A percentile compares a stretch with the other conserved stretches of the same genome.
phyloP scores from a whole-genome alignment of 2,329 filamentous ascomycete genomes.

The Fusarium floridanum region DNA sequence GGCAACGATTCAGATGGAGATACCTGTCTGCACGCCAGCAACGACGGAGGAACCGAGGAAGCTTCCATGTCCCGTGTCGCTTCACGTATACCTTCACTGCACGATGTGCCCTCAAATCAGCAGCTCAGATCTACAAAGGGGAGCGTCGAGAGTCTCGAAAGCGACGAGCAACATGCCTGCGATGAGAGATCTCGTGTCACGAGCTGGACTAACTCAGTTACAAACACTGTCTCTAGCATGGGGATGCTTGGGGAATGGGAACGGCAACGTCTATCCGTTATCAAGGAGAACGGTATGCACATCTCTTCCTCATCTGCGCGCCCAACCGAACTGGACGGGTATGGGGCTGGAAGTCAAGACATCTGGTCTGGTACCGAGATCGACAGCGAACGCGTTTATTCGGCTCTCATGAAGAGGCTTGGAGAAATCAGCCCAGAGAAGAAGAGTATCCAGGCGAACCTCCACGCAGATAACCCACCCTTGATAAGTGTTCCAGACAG shows the following conservation, averaged over 20 bases:
- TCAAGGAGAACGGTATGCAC: constrained; percentile 66
- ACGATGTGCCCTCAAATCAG: constrained; percentile 60
- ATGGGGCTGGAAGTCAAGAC: constrained; percentile 41
- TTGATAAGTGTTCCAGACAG: constrained; percentile 2
- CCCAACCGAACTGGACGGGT: constrained; percentile 27
- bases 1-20: constrained; percentile 46
- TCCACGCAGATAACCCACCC: neutral
- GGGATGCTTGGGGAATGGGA: constrained; percentile 59
- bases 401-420: constrained; percentile 71
- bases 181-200: constrained; percentile 75
- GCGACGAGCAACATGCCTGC: constrained; percentile 53
- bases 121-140: constrained; percentile 66
- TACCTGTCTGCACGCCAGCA: constrained; percentile 50
- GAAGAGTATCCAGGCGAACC: neutral
- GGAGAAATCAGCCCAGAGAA: constrained; percentile 51
- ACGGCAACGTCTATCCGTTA: constrained; percentile 72
- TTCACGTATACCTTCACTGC: constrained; percentile 64
- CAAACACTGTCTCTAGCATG: constrained; percentile 65
- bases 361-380: constrained; percentile 50
- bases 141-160: constrained; percentile 65
- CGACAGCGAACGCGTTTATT: constrained; percentile 72
- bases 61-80: constrained; percentile 62
- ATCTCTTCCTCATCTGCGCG: constrained; percentile 55
- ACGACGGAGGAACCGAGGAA: constrained; percentile 54
- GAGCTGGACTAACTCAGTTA: constrained; percentile 77